Evolutionary conservation across 352 stramenopile genomes (phyloP), one percentile per base, ranked within the genome.

Genomic region (Phytophthora nicotianae): DNA sequence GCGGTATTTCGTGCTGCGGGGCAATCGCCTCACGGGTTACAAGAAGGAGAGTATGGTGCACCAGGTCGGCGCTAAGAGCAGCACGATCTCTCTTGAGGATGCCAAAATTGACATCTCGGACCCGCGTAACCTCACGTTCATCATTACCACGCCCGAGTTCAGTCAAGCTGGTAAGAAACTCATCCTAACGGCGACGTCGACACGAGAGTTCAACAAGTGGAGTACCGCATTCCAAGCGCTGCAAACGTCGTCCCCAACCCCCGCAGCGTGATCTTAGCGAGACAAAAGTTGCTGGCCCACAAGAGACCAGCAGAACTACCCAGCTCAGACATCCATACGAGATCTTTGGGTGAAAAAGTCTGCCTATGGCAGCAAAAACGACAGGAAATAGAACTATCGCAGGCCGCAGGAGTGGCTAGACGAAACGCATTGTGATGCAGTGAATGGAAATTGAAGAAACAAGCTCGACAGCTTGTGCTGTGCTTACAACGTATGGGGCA

Each of bases 131-230:
- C 75, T 89, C 29, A 89, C 81, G 11, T 91, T 95, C 69, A 80
- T 75, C 42, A 91, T 95, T 40, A 86, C 84, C 19, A 92, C 86
- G 38, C 83, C 85, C 19, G 86, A 93, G 54, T 80, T 91, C 38
- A 57, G 52, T 21, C 80, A 91, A 62, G 68, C 79, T 13, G 83
- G 83, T 62, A 91, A 92, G 62, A 95, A 95, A 42, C 73, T 95
- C 37, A 89, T 87, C 27, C 69, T 95, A 33, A 86, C 81, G 32
- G 86, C 86, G 41, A 80, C 77, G 16, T 91, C 82, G 10, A 73
- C 75, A 35, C 81, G 86, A 33, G 86, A 95, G 61, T 95, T 88
- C 66, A 95, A 95, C 68, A 95, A 95, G 57, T 95, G 86, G 86
- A 73, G 86, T 43, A 77, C 76, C 13, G 83, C 83, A 33, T 72